A percentile compares a stretch with the other conserved stretches of the same genome.
These are phyloP conservation scores for Dacryopinax spathularia DNA, from an alignment of 768 basidiomycete species.

Conservation along the genomic window DNA sequence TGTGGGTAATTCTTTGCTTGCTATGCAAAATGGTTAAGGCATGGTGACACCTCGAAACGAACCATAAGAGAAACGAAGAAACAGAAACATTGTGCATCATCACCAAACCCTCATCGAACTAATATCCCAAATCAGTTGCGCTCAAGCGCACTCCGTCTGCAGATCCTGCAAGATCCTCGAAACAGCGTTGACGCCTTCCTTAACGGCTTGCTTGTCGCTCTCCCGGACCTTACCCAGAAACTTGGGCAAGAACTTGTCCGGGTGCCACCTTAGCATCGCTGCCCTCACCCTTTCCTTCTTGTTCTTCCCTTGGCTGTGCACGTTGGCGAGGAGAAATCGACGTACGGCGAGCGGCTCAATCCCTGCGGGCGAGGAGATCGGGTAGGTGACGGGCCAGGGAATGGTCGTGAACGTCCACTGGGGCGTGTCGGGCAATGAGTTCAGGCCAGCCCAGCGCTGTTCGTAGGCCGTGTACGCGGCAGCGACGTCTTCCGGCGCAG, in stretches of 20 bases:
- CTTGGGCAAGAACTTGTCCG: slow-evolving; percentile 12
- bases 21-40: no score
- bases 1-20: no score
- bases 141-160: background rate
- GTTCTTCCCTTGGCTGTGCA: slow-evolving; percentile 4
- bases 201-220: slow-evolving; percentile 8
- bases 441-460: slow-evolving; percentile 9
- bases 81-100: background rate
- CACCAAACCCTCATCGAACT: no score
- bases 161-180: background rate
- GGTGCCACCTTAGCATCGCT: slow-evolving; percentile 13
- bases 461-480: slow-evolving; percentile 13
- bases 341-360: slow-evolving; percentile 5
- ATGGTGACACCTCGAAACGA: no score
- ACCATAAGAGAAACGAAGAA: background rate
- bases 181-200: slow-evolving; percentile 10
- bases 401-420: slow-evolving; percentile 9
- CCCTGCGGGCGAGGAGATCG: background rate
- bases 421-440: background rate
- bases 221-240: slow-evolving; percentile 9
- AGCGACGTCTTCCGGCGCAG: slow-evolving; percentile 4
- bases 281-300: slow-evolving; percentile 10
- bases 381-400: slow-evolving; percentile 12
- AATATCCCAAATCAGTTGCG: background rate
- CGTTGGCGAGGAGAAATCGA: slow-evolving; percentile 7